Evolutionary conservation across 2,329 filamentous ascomycete genomes (phyloP), one percentile per base, ranked within the genome.

Genomic region (Fusarium annulatum): DNA sequence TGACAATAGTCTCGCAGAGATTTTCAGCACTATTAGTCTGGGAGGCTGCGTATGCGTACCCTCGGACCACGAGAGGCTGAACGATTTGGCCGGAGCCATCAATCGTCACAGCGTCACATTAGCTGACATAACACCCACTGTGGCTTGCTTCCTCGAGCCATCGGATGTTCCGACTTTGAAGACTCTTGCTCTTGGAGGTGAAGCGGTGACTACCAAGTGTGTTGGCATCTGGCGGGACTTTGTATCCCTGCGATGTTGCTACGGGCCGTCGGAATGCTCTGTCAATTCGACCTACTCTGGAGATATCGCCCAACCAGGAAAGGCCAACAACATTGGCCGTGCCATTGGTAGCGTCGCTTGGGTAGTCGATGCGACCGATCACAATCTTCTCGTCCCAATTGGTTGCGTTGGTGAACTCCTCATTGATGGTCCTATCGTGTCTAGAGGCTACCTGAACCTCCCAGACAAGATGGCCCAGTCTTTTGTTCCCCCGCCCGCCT

Each of bases 371-470:
- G 41, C 57, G 6, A 10, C 7, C 0, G 46, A 73, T 11, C 61
- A 75, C 15, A 46, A 45, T 4, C 26, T 36, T 3, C 49, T 75
- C 1, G 55, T 57, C 3, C 73, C 73, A 0, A 53, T 75, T 12
- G 73, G 73, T 1, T 60, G 66, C 11, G 43, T 67, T 2, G 73
- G 73, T 0, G 73, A 75, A 58, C 67, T 75, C 0, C 57, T 75
- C 18, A 42, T 75, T 7, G 72, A 75, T 12, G 74, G 75, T 1
- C 75, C 75, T 1, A 72, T 76, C 7, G 73, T 75, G 1, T 73
- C 73, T 11, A 43, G 73, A 39, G 73, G 73, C 21, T 75, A 75
- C 41, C 49, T 76, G 7, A 76, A 72, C 10, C 5, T 73, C n/a
- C 69, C 63, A 2, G 67, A 69, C 3, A 74, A n/a, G 38, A 75